Base-by-base conservation (phyloP, 2,329 filamentous ascomycete species). In the Zymoseptoria ardabiliae region DNA sequence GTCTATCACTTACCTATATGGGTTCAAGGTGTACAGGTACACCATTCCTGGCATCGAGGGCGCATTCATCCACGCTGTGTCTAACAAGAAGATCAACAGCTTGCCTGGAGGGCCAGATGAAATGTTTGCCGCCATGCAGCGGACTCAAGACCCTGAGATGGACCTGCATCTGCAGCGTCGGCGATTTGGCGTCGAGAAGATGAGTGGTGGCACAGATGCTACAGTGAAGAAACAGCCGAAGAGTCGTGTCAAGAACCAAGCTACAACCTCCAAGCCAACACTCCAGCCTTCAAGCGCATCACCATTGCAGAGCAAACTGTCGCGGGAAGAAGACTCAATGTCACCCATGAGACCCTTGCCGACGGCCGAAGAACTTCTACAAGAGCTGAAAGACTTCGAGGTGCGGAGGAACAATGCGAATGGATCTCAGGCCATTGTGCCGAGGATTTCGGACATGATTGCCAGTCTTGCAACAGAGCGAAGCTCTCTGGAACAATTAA, bases 61-160 rank as follows among this genome's bases (percentile, higher is more conserved):
- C 0, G 75, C 76, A 21, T 73, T 84, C 55, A 82, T 79, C 0
- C 81, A 88, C 63, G 81, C 85, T 54, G 78, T 82, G 3, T 79
- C 85, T 0, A 85, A 81, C 55, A 69, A 72, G n/a, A 70, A 68
- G 0, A 78, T 86, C 25, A 82, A 83, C 28, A 68, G 72, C 17
- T 76, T 79, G n/a, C 53, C 66, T 0, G 76, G 77, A 35, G 88
- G 87, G 0, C 78, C 87, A 0, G 75, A 91, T 65, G 79, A 83
- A 2, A 76, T 91, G 60, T 89, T 88, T 62, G 65, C 74, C 55
- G 72, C 74, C 41, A 67, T 81, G 23, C 76, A 79, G 62, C 60
- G 62, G 52, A 65, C 68, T 28, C 58, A 65, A 20, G 62, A 65
- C 50, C 58, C 62, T 1, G 58, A 57, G 19, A 65, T 65, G 63